These are phyloP conservation scores for Carpinus fangiana DNA, from an alignment of 306 rosid genomes.

Conservation along the genomic window DNA sequence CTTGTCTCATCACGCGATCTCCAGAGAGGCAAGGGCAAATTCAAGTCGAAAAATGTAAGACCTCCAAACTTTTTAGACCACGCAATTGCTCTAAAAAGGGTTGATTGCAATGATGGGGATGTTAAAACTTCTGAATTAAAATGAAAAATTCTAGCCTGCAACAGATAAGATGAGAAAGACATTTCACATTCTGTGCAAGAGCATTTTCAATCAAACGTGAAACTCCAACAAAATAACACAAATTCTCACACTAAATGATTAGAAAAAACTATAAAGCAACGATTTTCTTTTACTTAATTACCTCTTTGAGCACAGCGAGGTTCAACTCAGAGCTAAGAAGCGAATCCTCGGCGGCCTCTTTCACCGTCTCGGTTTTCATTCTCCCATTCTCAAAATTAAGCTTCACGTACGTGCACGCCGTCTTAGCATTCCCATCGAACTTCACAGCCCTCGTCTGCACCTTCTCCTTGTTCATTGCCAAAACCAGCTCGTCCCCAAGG, in stretches of 20 bases:
- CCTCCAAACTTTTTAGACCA: constrained; percentile 53
- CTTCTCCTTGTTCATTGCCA: constrained; percentile 73
- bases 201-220: too few relatives aligned
- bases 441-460: constrained; percentile 83
- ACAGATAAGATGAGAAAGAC: constrained; percentile 19
- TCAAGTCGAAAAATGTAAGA: constrained; percentile 67
- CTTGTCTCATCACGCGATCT: constrained; percentile 70
- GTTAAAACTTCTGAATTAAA: constrained; percentile 63
- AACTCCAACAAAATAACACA: not conserved
- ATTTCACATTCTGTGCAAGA: constrained; percentile 2
- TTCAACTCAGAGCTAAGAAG: constrained; percentile 60
- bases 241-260: not conserved
- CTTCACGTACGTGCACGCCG: constrained; percentile 62
- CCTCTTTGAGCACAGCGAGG: constrained; percentile 88
- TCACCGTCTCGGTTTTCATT: constrained; percentile 60
- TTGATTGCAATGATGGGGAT: constrained; percentile 35
- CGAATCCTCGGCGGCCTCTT: constrained; percentile 70
- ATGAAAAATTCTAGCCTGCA: constrained; percentile 59
- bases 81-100: constrained; percentile 45
- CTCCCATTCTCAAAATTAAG: constrained; percentile 62
- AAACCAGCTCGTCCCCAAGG: constrained; percentile 66
- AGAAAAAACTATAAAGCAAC: not conserved
- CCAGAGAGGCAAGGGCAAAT: constrained; percentile 79
- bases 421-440: constrained; percentile 45
- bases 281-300: not conserved